Evolutionary conservation across 2,329 filamentous ascomycete genomes (phyloP).

Genomic region (Chalara sp.): DNA sequence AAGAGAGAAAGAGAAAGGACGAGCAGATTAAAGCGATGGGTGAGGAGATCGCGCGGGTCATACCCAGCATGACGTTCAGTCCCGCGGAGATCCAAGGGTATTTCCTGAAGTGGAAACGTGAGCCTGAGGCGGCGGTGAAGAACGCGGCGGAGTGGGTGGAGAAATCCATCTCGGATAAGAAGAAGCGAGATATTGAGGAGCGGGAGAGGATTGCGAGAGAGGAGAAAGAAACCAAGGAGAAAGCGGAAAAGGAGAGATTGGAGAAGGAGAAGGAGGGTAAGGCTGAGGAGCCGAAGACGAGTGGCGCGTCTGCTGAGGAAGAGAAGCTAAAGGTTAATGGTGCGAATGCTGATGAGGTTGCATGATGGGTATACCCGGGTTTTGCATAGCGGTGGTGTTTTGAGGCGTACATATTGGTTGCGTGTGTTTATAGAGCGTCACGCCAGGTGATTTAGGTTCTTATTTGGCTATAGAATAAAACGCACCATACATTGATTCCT

Average conservation of each 20-base stretch:
- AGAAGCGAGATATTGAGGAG: slow-evolving; percentile 21
- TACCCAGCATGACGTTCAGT: slow-evolving; percentile 46
- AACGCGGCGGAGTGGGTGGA: slow-evolving; percentile 49
- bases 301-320: neutral
- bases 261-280: slow-evolving; percentile 1
- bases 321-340: slow-evolving; percentile 2
- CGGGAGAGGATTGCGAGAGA: slow-evolving; percentile 13
- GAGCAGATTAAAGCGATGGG: slow-evolving; percentile 27
- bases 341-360: neutral
- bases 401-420: neutral
- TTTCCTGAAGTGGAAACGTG: slow-evolving; percentile 54
- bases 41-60: slow-evolving; percentile 41
- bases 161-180: slow-evolving; percentile 35
- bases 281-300: neutral
- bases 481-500: no score
- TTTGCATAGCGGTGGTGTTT: no score
- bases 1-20: slow-evolving; percentile 7
- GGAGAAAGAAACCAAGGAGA: slow-evolving; percentile 16
- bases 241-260: slow-evolving; percentile 6
- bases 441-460: no score
- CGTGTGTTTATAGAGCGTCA: neutral
- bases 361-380: neutral
- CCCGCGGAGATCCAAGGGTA: slow-evolving; percentile 62
- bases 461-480: no score
- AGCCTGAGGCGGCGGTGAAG: slow-evolving; percentile 45